These are phyloP conservation scores for Fusarium sp. DNA, from an alignment of 2,329 filamentous ascomycete genomes.

Conservation along the genomic window DNA sequence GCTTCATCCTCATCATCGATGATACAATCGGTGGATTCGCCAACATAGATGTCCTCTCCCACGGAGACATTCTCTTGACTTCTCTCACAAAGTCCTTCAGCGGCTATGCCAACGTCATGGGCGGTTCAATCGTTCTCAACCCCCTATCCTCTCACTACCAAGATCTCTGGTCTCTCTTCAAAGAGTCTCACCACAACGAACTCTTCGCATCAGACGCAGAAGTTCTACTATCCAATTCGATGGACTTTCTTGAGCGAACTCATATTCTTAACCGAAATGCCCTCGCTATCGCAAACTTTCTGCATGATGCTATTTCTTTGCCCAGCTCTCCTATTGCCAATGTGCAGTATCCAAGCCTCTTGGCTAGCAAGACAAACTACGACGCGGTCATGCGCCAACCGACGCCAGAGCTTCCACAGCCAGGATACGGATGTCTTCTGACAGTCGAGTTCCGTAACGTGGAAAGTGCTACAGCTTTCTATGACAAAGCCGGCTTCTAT, in stretches of 20 bases:
- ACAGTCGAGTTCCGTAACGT: constrained; percentile 62
- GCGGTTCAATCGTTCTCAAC: constrained; percentile 63
- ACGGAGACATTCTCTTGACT: constrained; percentile 63
- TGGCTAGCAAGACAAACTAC: constrained; percentile 49
- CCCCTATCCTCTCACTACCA: constrained; percentile 57
- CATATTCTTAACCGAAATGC: constrained; percentile 59
- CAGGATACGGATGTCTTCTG: constrained; percentile 68
- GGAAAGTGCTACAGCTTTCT: constrained; percentile 59
- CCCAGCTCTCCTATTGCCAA: constrained; percentile 52
- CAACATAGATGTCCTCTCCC: constrained; percentile 63
- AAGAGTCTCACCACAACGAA: constrained; percentile 56
- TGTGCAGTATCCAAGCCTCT: constrained; percentile 60
- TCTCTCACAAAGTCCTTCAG: constrained; percentile 70
- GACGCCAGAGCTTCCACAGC: constrained; percentile 58
- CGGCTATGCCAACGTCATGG: constrained; percentile 67
- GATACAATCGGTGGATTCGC: constrained; percentile 62
- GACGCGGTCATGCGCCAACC: constrained; percentile 53
- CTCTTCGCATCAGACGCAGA: constrained; percentile 61
- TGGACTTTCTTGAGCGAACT: constrained; percentile 57
- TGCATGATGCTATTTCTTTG: constrained; percentile 49
- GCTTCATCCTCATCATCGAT: constrained; percentile 60
- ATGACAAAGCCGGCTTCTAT: constrained; percentile 61
- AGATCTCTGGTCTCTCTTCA: constrained; percentile 50
- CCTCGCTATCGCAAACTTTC: constrained; percentile 54
- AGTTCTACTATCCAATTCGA: constrained; percentile 59